Percentiles rank a stretch among this genome's conserved stretches.
These are phyloP conservation scores for Pistacia integerrima DNA, from an alignment of 345 rosid species.

Conservation along the genomic window DNA sequence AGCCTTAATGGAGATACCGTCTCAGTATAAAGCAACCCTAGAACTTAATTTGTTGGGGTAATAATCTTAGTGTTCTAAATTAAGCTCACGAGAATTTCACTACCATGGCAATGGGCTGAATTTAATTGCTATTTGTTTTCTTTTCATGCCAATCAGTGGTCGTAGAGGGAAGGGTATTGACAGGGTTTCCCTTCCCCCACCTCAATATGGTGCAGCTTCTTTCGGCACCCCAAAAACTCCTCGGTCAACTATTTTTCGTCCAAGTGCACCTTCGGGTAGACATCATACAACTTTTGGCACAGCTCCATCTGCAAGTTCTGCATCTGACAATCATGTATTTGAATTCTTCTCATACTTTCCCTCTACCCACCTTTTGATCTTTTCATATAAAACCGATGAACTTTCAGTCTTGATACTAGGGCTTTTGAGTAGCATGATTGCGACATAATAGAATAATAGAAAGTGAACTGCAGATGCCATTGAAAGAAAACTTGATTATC, in stretches of 20 bases:
- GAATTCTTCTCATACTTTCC: background rate
- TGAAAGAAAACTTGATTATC: background rate
- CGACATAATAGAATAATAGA: background rate
- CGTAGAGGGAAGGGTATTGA: conserved; percentile 44
- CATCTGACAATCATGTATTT: conserved; percentile 48
- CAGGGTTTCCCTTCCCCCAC: conserved; percentile 63
- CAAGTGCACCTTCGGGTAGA: conserved; percentile 43
- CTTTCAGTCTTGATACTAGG: background rate
- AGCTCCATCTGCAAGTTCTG: conserved; percentile 42
- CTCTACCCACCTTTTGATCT: background rate
- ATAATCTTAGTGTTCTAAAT: background rate
- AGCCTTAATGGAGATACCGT: conserved; percentile 94
- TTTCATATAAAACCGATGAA: no score
- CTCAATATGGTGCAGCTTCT: conserved; percentile 39
- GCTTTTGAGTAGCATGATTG: background rate
- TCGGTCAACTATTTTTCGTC: conserved; percentile 40
- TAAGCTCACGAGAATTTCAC: background rate
- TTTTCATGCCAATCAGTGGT: conserved; percentile 26
- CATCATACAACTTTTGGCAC: conserved; percentile 20
- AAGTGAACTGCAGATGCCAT: background rate
- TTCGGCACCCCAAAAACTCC: conserved; percentile 36
- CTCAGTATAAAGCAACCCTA: conserved; percentile 88
- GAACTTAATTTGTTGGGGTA: conserved; percentile 90
- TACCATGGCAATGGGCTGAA: background rate
- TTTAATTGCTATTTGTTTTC: background rate